phyloP scores from a whole-genome alignment of 1,284 basidiomycete genomes.

The Amylostereum chailletii region DNA sequence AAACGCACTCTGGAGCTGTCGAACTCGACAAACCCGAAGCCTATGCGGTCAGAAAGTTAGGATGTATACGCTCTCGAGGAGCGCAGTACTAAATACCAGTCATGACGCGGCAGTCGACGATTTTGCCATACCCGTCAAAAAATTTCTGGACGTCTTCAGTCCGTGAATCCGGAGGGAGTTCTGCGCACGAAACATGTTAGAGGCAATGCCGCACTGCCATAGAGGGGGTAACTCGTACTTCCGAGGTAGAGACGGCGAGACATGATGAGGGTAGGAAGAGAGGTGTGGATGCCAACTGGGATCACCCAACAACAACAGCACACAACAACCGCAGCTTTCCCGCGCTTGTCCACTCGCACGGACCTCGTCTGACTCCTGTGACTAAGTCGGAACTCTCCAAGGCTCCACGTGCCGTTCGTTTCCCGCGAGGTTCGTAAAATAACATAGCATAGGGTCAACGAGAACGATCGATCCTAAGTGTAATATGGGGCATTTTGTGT shows the following conservation, averaged over 20 bases:
- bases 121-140: constrained; percentile 80
- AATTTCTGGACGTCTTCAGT: constrained; percentile 77
- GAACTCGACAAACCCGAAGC: constrained; percentile 93
- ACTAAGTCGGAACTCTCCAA: too few species aligned
- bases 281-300: constrained; percentile 14
- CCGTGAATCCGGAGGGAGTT: constrained; percentile 71
- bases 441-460: too few species aligned
- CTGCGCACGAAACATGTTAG: constrained; percentile 25
- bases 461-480: too few species aligned
- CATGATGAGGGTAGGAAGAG: constrained; percentile 45
- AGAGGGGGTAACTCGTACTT: constrained; percentile 38
- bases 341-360: constrained; percentile 1
- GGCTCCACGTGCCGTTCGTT: too few species aligned
- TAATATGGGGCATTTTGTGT: too few species aligned
- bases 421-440: too few species aligned
- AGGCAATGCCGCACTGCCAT: background rate
- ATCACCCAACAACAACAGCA: background rate
- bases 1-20: constrained; percentile 62
- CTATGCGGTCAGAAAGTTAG: constrained; percentile 23
- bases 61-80: background rate
- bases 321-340: background rate
- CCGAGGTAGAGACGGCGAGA: constrained; percentile 78
- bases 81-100: constrained; percentile 46
- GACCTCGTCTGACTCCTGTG: background rate
- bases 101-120: constrained; percentile 91